Base-by-base conservation (phyloP, 371 early-diverging fungal species). In the Circinella minor region DNA sequence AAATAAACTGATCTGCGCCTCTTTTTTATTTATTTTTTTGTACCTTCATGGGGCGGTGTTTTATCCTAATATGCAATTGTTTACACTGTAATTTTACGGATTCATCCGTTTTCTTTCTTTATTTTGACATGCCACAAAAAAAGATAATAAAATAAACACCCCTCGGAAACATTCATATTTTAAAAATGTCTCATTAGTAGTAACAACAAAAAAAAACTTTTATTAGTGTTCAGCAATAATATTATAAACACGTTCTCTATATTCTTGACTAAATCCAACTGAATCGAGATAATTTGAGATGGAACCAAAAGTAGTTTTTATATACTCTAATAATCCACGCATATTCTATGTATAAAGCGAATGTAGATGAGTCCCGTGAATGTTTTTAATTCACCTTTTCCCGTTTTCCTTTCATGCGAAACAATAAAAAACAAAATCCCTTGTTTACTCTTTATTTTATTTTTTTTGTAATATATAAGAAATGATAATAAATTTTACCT, bases 291-390 rank as follows among this genome's bases (percentile, higher is more conserved):
- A 85, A 3, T 68, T 48, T 8, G 70, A 49, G 11, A 82, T 57
- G 0, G 82, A 80, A 10, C 83, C 84, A 64, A 81, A 83, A 34
- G 72, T 57, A 15, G 65, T 47, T 3, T 71, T 61, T 4, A 84
- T 48, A 39, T 73, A 81, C 1, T 70, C 55, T 17, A 84, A 38
- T 27, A 80, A 68, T 3, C 75, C 75, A 8, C 70, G 17, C 77
- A 84, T 80, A 65, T 77, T 77, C 80, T 82, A 63, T 39, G 11
- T 46, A 13, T 17, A 0, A 27, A 27, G 27, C 27, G 27, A 27
- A 27, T 27, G 2, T 2, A 27, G 27, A 27, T 27, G 27, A 27
- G 27, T 27, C 2, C 27, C 27, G 1, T 27, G 27, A 27, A 27
- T 27, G 27, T 27, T 27, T 27, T 27, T 27, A 27, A 27, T 27